Evolutionary conservation across 495 filamentous ascomycete species (phyloP).

Genomic region (Physcia stellaris): DNA sequence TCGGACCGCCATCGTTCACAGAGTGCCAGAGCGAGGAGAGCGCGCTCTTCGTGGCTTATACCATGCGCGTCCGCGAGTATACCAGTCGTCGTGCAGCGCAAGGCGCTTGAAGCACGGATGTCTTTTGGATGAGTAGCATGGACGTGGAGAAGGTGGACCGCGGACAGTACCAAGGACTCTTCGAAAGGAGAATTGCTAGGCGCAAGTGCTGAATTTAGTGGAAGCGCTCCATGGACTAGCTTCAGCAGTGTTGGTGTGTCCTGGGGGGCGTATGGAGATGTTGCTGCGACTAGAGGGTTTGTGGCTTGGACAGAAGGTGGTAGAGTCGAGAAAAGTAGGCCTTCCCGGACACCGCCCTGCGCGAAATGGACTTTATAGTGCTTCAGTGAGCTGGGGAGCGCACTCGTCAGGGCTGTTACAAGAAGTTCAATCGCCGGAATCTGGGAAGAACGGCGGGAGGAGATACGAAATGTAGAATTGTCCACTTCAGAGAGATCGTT

Average conservation of each 20-base stretch:
- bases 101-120: constrained; percentile 45
- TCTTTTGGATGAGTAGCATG: constrained; percentile 36
- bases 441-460: constrained; percentile 63
- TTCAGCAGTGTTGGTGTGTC: constrained; percentile 25
- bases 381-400: constrained; percentile 36
- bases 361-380: constrained; percentile 70
- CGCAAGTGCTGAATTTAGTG: constrained; percentile 17
- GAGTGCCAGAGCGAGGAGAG: constrained; percentile 56
- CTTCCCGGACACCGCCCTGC: constrained; percentile 76
- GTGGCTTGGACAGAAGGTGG: constrained; percentile 40
- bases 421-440: constrained; percentile 74
- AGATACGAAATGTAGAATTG: constrained; percentile 57
- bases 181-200: constrained; percentile 30
- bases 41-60: constrained; percentile 55
- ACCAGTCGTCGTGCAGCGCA: constrained; percentile 60
- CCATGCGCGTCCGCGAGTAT: constrained; percentile 53
- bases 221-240: constrained; percentile 33
- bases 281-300: constrained; percentile 52
- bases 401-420: constrained; percentile 53
- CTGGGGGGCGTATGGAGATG: constrained; percentile 32
- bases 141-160: constrained; percentile 37
- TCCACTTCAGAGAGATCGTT: constrained; percentile 23
- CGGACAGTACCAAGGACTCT: constrained; percentile 21
- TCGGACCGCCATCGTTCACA: constrained; percentile 65
- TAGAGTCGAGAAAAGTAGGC: constrained; percentile 57